Evolutionary conservation across 768 basidiomycete species (phyloP).

Genomic region (Boletus sensibilis): DNA sequence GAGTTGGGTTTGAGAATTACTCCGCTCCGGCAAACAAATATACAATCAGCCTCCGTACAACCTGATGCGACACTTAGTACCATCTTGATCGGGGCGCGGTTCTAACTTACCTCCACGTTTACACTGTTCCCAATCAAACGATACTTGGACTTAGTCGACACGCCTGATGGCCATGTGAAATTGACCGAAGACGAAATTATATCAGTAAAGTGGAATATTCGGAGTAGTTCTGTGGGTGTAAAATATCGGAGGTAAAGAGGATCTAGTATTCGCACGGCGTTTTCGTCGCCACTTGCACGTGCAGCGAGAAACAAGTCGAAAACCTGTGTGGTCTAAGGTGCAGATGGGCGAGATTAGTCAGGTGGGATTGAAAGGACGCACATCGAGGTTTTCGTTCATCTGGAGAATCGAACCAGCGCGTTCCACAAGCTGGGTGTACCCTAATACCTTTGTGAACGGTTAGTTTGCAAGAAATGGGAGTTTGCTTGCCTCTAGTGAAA

Average conservation of each 20-base stretch:
- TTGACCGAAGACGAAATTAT: background rate
- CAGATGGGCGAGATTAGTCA: background rate
- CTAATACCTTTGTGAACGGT: slow-evolving; percentile 34
- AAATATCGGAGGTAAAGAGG: slow-evolving; percentile 73
- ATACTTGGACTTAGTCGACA: slow-evolving; percentile 71
- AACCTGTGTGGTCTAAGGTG: slow-evolving; percentile 53
- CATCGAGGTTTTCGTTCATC: slow-evolving; percentile 64
- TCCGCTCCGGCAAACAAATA: slow-evolving; percentile 46
- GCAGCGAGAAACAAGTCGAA: slow-evolving; percentile 56
- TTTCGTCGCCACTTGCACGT: slow-evolving; percentile 38
- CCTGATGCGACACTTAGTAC: slow-evolving; percentile 15
- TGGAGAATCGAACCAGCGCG: slow-evolving; percentile 78
- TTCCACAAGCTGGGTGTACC: slow-evolving; percentile 76
- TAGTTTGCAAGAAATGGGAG: background rate
- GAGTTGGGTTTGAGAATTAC: background rate
- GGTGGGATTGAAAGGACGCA: slow-evolving; percentile 27
- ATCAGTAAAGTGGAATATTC: slow-evolving; percentile 58
- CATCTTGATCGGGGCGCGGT: background rate
- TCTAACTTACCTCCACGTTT: slow-evolving; percentile 58
- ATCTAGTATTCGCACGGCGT: slow-evolving; percentile 53
- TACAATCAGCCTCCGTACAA: slow-evolving; percentile 55
- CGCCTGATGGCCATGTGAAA: slow-evolving; percentile 62
- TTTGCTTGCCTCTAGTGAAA: slow-evolving; percentile 66
- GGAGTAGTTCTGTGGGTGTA: slow-evolving; percentile 67
- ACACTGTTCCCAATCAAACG: slow-evolving; percentile 81